Evolutionary conservation across 805 yeast species (phyloP).

Genomic region (Candida broadrunensis): DNA sequence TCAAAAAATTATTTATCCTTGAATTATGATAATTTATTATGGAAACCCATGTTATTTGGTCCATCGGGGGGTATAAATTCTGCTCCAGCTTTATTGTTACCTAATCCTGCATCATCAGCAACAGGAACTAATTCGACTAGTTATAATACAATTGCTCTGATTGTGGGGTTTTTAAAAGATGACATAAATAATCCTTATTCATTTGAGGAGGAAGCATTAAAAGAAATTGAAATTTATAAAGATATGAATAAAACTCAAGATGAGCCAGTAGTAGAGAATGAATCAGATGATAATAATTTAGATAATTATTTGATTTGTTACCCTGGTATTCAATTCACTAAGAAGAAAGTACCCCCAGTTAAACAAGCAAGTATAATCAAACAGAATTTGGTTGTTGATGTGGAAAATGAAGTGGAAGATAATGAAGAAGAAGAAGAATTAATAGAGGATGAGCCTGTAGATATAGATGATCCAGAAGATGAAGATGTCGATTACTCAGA

Average conservation of each 20-base stretch:
- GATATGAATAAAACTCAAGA: constrained; percentile 10
- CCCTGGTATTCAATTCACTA: constrained; percentile 27
- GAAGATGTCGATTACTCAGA: constrained; percentile 16
- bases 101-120: not conserved
- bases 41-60: constrained; percentile 84
- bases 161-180: constrained; percentile 61
- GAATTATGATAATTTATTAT: constrained; percentile 54
- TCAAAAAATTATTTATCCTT: constrained; percentile 49
- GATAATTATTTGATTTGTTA: constrained; percentile 29
- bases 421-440: constrained; percentile 17
- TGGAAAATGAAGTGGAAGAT: constrained; percentile 13
- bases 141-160: constrained; percentile 52
- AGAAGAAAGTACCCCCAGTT: constrained; percentile 8
- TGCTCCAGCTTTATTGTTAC: constrained; percentile 39
- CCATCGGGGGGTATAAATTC: constrained; percentile 84
- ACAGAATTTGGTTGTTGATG: constrained; percentile 1
- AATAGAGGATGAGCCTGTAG: constrained; percentile 22
- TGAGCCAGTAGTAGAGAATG: not conserved
- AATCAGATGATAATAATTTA: constrained; percentile 6
- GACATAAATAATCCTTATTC: constrained; percentile 64
- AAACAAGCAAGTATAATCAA: constrained; percentile 6
- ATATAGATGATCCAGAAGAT: constrained; percentile 17
- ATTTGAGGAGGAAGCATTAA: constrained; percentile 54
- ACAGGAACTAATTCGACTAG: constrained; percentile 9
- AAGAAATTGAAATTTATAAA: constrained; percentile 36